These are phyloP conservation scores for Cardamine resedifolia DNA, from an alignment of 345 rosid genomes.

Conservation along the genomic window DNA sequence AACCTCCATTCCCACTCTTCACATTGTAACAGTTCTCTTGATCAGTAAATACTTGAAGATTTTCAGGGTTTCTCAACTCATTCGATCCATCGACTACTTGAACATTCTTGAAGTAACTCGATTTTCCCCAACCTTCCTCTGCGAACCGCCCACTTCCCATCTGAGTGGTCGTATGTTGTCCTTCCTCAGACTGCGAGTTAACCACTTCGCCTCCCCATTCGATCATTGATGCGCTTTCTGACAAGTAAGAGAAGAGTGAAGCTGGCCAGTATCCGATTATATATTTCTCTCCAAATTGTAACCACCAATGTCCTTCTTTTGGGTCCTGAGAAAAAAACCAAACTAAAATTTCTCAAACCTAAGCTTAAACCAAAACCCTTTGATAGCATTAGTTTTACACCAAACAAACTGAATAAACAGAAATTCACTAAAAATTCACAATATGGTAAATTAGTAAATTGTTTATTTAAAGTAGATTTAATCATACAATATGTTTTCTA, in stretches of 20 bases:
- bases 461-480: neutral
- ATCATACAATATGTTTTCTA: neutral
- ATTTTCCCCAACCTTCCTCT: slow-evolving; percentile 60
- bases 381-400: neutral
- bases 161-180: slow-evolving; percentile 62
- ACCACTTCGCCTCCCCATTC: slow-evolving; percentile 86
- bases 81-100: slow-evolving; percentile 63
- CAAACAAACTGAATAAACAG: slow-evolving; percentile 11
- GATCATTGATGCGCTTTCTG: slow-evolving; percentile 69
- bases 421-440: neutral
- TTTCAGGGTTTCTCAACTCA: slow-evolving; percentile 57
- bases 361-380: neutral
- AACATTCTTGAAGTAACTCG: slow-evolving; percentile 67
- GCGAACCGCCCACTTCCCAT: slow-evolving; percentile 79
- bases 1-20: slow-evolving; percentile 50
- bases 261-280: slow-evolving; percentile 76
- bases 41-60: slow-evolving; percentile 55
- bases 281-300: slow-evolving; percentile 62
- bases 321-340: slow-evolving; percentile 47
- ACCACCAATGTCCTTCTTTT: slow-evolving; percentile 80
- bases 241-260: slow-evolving; percentile 60
- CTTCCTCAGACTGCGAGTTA: slow-evolving; percentile 57
- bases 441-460: neutral
- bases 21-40: slow-evolving; percentile 69
- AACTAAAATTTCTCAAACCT: neutral